These are phyloP conservation scores for Blastosporella zonata DNA, from an alignment of 1,284 basidiomycete genomes.

Conservation along the genomic window DNA sequence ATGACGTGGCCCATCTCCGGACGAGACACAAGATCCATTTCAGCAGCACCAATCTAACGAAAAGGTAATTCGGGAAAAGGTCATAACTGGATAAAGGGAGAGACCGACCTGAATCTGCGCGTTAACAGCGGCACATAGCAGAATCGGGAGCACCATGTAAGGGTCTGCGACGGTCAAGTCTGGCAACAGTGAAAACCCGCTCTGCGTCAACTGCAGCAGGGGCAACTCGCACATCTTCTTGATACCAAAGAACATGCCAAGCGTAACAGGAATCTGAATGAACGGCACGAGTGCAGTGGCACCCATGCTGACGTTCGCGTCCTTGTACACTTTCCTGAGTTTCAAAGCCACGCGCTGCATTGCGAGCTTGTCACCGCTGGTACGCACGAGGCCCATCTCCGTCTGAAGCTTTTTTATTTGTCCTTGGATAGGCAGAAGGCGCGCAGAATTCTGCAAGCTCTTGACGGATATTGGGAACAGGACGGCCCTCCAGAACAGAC, in stretches of 20 bases:
- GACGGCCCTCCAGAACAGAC: conserved; percentile 64
- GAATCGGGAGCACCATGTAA: conserved; percentile 71
- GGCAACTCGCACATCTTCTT: conserved; percentile 71
- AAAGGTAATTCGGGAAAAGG: conserved; percentile 8
- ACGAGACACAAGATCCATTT: conserved; percentile 53
- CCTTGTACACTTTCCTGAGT: conserved; percentile 63
- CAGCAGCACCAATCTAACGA: conserved; percentile 50
- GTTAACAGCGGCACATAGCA: conserved; percentile 65
- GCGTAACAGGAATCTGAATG: conserved; percentile 76
- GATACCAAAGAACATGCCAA: conserved; percentile 86
- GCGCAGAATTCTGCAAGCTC: conserved; percentile 64
- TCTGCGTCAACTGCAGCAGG: conserved; percentile 70
- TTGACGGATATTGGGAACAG: conserved; percentile 73
- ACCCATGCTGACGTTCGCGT: conserved; percentile 68
- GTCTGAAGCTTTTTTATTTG: conserved; percentile 57
- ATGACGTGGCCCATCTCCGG: conserved; percentile 65
- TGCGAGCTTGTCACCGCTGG: conserved; percentile 47
- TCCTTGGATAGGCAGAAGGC: conserved; percentile 62
- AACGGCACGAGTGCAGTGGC: conserved; percentile 60
- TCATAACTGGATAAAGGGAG: not conserved
- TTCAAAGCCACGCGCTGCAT: conserved; percentile 54
- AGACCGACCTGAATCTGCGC: conserved; percentile 65
- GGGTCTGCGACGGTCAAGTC: conserved; percentile 84
- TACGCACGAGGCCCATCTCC: conserved; percentile 37
- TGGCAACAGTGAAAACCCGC: conserved; percentile 74